phyloP scores from a whole-genome alignment of 2,329 filamentous ascomycete genomes.

The Fusarium torulosum region DNA sequence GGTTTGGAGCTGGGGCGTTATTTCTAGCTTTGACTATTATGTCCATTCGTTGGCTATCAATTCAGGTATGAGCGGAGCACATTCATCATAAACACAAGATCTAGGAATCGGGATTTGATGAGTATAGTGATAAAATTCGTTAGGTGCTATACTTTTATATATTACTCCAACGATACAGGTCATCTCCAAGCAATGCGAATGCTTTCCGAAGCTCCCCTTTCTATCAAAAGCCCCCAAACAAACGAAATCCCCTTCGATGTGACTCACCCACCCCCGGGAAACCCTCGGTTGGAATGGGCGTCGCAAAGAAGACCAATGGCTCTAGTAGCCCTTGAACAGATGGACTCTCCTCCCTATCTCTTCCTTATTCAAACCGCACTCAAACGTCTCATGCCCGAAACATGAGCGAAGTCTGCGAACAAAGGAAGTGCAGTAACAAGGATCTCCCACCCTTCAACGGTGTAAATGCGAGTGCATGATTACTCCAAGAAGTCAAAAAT shows the following conservation, averaged over 20 bases:
- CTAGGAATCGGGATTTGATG: conserved; percentile 5
- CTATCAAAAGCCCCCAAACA: conserved; percentile 33
- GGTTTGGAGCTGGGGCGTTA: conserved; percentile 23
- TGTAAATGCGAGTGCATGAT: conserved; percentile 33
- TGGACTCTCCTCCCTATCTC: conserved; percentile 6
- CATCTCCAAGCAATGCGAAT: conserved; percentile 42
- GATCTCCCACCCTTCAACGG: conserved; percentile 8
- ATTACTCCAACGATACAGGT: conserved; percentile 42
- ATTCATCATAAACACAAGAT: conserved; percentile 13
- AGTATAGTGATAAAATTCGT: conserved; percentile 39
- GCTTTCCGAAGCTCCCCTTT: conserved; percentile 26
- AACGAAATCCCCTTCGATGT: conserved; percentile 32
- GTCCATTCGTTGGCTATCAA: conserved; percentile 1
- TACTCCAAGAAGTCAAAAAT: conserved; percentile 20
- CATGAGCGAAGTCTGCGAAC: neutral
- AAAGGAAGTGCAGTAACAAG: neutral
- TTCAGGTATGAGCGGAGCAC: conserved; percentile 9
- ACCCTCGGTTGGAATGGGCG: conserved; percentile 4
- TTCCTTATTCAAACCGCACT: neutral
- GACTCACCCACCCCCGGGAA: conserved; percentile 12
- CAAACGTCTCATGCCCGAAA: neutral
- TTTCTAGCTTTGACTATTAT: conserved; percentile 6
- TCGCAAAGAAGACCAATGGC: conserved; percentile 28
- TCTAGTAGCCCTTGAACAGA: conserved; percentile 19
- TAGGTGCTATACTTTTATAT: conserved; percentile 42